These are phyloP conservation scores for Ascosphaera acerosa DNA, from an alignment of 2,329 filamentous ascomycete genomes.

Conservation along the genomic window DNA sequence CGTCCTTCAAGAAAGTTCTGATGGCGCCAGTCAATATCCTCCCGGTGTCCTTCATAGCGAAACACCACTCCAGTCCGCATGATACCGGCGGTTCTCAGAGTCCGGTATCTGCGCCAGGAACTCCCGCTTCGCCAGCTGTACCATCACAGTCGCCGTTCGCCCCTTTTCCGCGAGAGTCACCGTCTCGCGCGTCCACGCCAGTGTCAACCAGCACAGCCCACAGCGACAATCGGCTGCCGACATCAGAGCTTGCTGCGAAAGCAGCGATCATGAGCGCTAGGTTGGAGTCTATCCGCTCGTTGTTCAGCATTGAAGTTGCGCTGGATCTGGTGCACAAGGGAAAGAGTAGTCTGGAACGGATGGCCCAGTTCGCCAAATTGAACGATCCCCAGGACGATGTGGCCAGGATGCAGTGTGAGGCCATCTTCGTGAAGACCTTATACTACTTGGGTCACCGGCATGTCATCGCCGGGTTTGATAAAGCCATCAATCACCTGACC, in stretches of 20 bases:
- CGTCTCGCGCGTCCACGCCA: conserved; percentile 6
- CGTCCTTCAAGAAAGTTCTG: conserved; percentile 92
- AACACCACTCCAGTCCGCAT: conserved; percentile 22
- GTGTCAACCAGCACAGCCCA: conserved; percentile 19
- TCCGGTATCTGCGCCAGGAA: conserved; percentile 6
- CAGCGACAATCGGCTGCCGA: conserved; percentile 37
- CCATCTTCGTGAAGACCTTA: conserved; percentile 65
- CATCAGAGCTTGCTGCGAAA: conserved; percentile 80
- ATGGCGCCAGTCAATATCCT: conserved; percentile 96
- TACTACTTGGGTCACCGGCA: conserved; percentile 67
- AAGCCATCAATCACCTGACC: conserved; percentile 71
- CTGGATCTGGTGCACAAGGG: conserved; percentile 70
- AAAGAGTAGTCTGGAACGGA: conserved; percentile 66
- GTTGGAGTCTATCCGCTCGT: conserved; percentile 75
- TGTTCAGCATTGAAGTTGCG: conserved; percentile 92
- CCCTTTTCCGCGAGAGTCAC: too few species aligned
- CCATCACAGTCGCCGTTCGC: conserved; percentile 8
- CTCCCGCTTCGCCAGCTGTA: conserved; percentile 14
- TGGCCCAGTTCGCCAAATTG: conserved; percentile 55
- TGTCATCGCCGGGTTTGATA: conserved; percentile 80
- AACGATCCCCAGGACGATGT: conserved; percentile 59
- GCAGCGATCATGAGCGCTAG: conserved; percentile 92
- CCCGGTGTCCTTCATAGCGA: conserved; percentile 38
- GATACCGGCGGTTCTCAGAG: conserved; percentile 9
- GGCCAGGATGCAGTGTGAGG: conserved; percentile 66